Base-by-base conservation (phyloP, 768 basidiomycete species). In the Hypholoma sublateritium region DNA sequence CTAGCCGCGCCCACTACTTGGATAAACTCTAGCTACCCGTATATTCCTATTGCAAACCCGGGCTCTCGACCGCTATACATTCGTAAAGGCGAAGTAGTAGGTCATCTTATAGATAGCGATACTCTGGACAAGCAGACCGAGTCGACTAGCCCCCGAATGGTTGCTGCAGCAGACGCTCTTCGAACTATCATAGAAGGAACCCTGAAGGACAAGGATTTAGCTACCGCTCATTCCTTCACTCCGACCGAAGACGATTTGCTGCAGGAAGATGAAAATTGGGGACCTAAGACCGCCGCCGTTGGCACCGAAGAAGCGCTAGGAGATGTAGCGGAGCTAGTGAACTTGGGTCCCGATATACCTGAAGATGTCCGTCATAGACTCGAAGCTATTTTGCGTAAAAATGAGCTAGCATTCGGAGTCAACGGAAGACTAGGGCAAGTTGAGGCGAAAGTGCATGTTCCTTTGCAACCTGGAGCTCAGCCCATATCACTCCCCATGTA, bases 371-470 rank as follows among this genome's bases (percentile, higher is more conserved):
- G 6, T 1, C 35, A 32, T 9, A 3, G 17, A 37, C 19, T 37
- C 24, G 28, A 32, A 21, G 35, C 8, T 47, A 21, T 48, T 2
- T 19, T 46, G 4, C 16, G 46, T 1, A 34, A 48, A 1, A 28
- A 46, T 11, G 46, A 37, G 12, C 4, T 16, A 37, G 73, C 67
- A 0, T 74, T 74, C 53, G 68, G 72, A 3, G 45, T 74, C 2
- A 63, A 72, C 50, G 71, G 68, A 8, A 48, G 70, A 16, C 53
- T 74, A 19, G 73, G 73, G 4, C 51, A 69, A 4, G 62, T 66
- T 16, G 48, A 56, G 2, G 62, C 51, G 1, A 47, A 41, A 35
- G 60, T 61, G 0, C n/a, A 56, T 0, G 28, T 61, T 0, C 53
- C 53, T 2, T 7, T 32, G 57, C 65, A 50, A 44, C 69, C 2